These are phyloP conservation scores for Gentiana dahurica DNA, from an alignment of 257 asterid species.

Conservation along the genomic window DNA sequence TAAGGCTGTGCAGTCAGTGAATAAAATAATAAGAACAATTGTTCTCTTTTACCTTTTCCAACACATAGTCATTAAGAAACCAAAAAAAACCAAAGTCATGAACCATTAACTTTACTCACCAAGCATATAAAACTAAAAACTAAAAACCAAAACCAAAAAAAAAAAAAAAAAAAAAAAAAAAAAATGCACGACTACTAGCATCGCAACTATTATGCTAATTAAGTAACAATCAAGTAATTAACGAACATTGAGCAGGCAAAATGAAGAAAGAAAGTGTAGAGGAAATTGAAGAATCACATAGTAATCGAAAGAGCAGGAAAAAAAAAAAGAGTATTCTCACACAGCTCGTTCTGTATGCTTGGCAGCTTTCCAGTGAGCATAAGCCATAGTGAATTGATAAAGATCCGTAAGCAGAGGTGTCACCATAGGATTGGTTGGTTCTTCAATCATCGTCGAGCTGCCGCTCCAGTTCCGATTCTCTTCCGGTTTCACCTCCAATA, in stretches of 20 bases:
- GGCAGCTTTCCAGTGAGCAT: constrained; percentile 97
- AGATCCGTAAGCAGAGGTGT: constrained; percentile 96
- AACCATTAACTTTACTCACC: no score
- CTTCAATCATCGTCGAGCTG: constrained; percentile 15
- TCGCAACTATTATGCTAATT: no score
- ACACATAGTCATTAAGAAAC: no score
- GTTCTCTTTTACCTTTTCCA: no score
- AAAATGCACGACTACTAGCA: no score
- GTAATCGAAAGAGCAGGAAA: not conserved
- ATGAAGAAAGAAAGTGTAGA: not conserved
- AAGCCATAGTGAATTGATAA: constrained; percentile 97
- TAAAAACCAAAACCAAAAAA: no score
- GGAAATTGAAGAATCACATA: not conserved
- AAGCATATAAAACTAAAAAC: no score
- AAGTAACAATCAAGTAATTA: no score
- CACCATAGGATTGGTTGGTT: constrained; percentile 95
- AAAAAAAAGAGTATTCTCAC: constrained; percentile 26
- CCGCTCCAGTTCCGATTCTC: constrained; percentile 4
- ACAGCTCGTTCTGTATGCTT: constrained; percentile 87
- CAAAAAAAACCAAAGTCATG: no score
- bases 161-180: no score
- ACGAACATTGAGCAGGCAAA: not conserved
- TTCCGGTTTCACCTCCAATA: constrained; percentile 7
- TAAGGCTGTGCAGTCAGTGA: no score
- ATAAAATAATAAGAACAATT: no score